Percentiles rank a stretch among this genome's conserved stretches.
These are phyloP conservation scores for Penicillium olsonii DNA, from an alignment of 2,329 filamentous ascomycete species.

Conservation along the genomic window DNA sequence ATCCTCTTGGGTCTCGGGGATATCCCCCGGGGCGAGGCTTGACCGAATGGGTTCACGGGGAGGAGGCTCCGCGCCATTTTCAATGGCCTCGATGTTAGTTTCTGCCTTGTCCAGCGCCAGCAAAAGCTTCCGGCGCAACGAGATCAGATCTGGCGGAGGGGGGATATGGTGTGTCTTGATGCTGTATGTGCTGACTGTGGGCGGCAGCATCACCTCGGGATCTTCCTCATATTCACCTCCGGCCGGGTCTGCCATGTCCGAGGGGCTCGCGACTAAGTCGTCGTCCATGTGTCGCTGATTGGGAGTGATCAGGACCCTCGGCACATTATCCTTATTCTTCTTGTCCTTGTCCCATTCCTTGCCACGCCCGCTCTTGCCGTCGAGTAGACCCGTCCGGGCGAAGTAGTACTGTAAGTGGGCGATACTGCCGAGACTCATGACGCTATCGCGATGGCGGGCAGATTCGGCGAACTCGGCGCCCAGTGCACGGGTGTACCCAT, in stretches of 20 bases:
- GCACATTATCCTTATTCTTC: constrained; percentile 39
- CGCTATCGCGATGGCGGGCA: constrained; percentile 86
- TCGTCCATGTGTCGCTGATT: constrained; percentile 44
- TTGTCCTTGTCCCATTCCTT: constrained; percentile 65
- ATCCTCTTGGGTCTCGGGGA: constrained; percentile 42
- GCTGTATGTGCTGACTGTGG: constrained; percentile 94
- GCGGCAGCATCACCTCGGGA: constrained; percentile 83
- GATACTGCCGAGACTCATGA: constrained; percentile 94
- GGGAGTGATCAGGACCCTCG: constrained; percentile 41
- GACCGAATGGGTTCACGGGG: constrained; percentile 31
- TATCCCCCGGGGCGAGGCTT: constrained; percentile 34
- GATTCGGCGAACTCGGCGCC: constrained; percentile 88
- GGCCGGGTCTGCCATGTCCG: constrained; percentile 42
- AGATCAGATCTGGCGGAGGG: constrained; percentile 78
- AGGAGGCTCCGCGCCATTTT: constrained; percentile 32
- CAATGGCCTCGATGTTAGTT: constrained; percentile 60
- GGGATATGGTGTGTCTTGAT: constrained; percentile 78
- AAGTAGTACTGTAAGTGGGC: constrained; percentile 98
- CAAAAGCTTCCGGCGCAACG: constrained; percentile 71
- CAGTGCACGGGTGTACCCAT: constrained; percentile 85
- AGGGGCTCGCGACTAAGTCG: constrained; percentile 55
- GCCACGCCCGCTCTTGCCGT: constrained; percentile 87
- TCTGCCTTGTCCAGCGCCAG: constrained; percentile 69
- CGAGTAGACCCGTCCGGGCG: constrained; percentile 85
- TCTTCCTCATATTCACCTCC: constrained; percentile 51